Evolutionary conservation across 495 filamentous ascomycete genomes (phyloP).

Genomic region (Lasiosphaeria miniovina): DNA sequence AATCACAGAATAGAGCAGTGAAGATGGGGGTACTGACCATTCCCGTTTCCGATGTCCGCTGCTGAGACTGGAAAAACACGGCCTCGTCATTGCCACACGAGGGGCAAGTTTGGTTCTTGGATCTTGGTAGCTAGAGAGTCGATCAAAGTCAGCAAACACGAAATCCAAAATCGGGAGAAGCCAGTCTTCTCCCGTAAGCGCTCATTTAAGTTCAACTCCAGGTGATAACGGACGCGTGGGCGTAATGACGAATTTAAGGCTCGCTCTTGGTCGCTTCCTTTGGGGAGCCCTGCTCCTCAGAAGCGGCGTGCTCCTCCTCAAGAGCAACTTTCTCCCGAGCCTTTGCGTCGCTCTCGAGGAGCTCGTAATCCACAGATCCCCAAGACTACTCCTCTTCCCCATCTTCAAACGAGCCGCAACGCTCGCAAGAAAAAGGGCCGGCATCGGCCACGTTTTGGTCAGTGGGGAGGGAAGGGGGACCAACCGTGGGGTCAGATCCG

Average conservation of each 20-base stretch:
- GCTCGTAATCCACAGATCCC: no score
- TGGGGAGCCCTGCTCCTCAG: no score
- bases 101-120: slow-evolving; percentile 71
- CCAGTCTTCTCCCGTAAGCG: no score
- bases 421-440: slow-evolving; percentile 20
- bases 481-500: slow-evolving; percentile 93
- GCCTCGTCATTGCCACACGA: slow-evolving; percentile 80
- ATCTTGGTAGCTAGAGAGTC: slow-evolving; percentile 72
- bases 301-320: no score
- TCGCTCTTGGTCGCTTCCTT: no score
- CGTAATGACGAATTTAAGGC: no score
- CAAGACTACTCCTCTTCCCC: neutral
- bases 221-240: no score
- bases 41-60: slow-evolving; percentile 92
- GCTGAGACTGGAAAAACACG: slow-evolving; percentile 98
- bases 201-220: no score
- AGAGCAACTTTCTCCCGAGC: no score
- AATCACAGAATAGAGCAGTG: neutral
- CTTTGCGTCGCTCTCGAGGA: no score
- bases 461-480: slow-evolving; percentile 50
- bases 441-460: slow-evolving; percentile 9
- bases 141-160: neutral
- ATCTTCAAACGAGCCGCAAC: slow-evolving; percentile 14
- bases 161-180: neutral
- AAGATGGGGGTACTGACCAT: slow-evolving; percentile 65